Evolutionary conservation across 768 basidiomycete genomes (phyloP).

Genomic region (Sutorius australiensis): DNA sequence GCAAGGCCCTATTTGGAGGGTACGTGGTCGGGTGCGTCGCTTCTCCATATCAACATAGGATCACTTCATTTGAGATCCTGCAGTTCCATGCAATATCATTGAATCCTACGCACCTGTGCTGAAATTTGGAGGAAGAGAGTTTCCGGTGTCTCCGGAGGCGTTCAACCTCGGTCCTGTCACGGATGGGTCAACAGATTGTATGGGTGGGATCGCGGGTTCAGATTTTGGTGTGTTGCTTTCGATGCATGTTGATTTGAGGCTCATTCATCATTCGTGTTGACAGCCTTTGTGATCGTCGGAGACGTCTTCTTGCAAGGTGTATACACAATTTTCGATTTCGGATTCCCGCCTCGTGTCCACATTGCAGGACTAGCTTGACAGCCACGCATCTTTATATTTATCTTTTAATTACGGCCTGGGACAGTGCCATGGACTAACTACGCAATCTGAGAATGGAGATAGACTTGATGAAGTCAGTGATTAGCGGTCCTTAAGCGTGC

Average conservation of each 20-base stretch:
- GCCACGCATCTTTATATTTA: neutral
- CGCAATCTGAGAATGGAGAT: too few species aligned
- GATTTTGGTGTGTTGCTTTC: constrained; percentile 5
- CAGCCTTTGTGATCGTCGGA: constrained; percentile 24
- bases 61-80: neutral
- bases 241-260: neutral
- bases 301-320: constrained; percentile 26
- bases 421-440: too few species aligned
- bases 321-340: constrained; percentile 28
- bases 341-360: constrained; percentile 27
- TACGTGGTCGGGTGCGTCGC: constrained; percentile 23
- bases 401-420: neutral
- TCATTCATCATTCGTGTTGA: neutral
- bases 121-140: constrained; percentile 34
- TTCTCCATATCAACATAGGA: neutral
- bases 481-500: neutral
- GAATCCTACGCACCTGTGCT: constrained; percentile 23
- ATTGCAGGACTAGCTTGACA: constrained; percentile 30
- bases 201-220: constrained; percentile 26
- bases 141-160: constrained; percentile 27
- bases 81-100: constrained; percentile 19
- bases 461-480: neutral
- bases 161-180: constrained; percentile 38
- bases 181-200: constrained; percentile 22
- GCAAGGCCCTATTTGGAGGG: constrained; percentile 2